Evolutionary conservation across 23 red algal genomes (phyloP).

Genomic region (Gracilaria gracilis): DNA sequence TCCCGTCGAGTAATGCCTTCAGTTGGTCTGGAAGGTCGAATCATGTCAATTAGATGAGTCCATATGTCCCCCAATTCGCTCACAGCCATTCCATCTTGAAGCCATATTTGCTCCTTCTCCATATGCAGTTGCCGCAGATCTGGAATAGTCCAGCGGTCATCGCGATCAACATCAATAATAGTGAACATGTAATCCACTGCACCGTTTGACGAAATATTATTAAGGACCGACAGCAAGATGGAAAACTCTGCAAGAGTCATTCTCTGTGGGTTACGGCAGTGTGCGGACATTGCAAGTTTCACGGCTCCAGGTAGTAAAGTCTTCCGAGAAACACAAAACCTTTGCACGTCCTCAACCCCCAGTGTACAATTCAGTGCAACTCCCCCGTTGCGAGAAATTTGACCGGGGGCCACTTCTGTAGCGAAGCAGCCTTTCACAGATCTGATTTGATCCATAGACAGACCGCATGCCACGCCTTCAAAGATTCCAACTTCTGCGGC

Average conservation of each 20-base stretch:
- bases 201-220: constrained; percentile 59
- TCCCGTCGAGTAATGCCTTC: constrained; percentile 66
- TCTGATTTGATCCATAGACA: constrained; percentile 66
- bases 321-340: constrained; percentile 64
- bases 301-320: constrained; percentile 63
- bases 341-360: constrained; percentile 53
- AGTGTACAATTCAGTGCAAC: constrained; percentile 39
- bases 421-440: constrained; percentile 70
- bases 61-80: constrained; percentile 76
- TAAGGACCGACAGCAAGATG: constrained; percentile 60
- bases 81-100: constrained; percentile 79
- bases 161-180: constrained; percentile 87
- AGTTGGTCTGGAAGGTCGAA: constrained; percentile 40
- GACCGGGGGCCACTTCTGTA: constrained; percentile 32
- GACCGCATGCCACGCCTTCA: constrained; percentile 62
- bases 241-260: constrained; percentile 85
- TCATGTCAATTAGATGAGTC: constrained; percentile 71
- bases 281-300: constrained; percentile 30
- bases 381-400: constrained; percentile 30
- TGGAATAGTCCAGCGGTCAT: constrained; percentile 78
- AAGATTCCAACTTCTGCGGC: constrained; percentile 76
- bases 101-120: constrained; percentile 89
- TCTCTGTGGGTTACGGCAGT: constrained; percentile 37
- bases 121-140: constrained; percentile 84
- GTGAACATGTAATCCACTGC: constrained; percentile 84